These are phyloP conservation scores for Alternaria angustiovoidea DNA, from an alignment of 2,329 filamentous ascomycete genomes.

Conservation along the genomic window DNA sequence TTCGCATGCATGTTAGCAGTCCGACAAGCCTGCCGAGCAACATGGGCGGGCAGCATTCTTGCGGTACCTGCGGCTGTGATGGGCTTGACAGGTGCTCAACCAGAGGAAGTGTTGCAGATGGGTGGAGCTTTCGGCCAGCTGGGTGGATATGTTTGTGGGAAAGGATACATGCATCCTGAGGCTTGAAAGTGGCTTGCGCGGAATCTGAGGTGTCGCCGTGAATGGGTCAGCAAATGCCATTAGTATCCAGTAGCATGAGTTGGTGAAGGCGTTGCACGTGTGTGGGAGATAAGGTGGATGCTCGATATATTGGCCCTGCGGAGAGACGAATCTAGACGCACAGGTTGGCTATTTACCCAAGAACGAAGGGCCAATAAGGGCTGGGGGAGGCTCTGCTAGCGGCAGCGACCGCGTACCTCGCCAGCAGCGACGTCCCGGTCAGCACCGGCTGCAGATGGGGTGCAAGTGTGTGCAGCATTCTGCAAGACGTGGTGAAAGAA, in stretches of 20 bases:
- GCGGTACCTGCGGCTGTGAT: not conserved
- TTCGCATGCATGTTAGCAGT: slow-evolving; percentile 9
- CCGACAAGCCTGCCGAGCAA: slow-evolving; percentile 1
- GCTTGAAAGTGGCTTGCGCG: slow-evolving; percentile 11
- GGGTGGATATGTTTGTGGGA: not conserved
- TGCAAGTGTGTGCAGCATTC: slow-evolving; percentile 5
- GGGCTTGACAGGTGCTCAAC: not conserved
- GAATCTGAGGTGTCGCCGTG: slow-evolving; percentile 1
- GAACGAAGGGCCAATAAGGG: slow-evolving; percentile 13
- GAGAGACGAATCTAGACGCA: slow-evolving; percentile 11
- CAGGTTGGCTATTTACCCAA: slow-evolving; percentile 16
- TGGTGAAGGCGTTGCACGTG: slow-evolving; percentile 3
- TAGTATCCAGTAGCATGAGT: not conserved
- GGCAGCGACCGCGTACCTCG: slow-evolving; percentile 7
- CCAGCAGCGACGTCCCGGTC: slow-evolving; percentile 2
- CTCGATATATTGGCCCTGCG: slow-evolving; percentile 27
- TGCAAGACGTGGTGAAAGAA: not conserved
- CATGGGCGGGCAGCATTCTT: not conserved
- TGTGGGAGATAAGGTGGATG: slow-evolving; percentile 3
- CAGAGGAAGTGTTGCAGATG: slow-evolving; percentile 2
- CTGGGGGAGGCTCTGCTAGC: slow-evolving; percentile 2
- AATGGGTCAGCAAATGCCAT: slow-evolving; percentile 2
- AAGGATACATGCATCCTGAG: slow-evolving; percentile 3
- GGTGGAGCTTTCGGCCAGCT: not conserved
- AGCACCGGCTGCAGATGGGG: slow-evolving; percentile 8